phyloP scores from a whole-genome alignment of 768 basidiomycete species.

The Leucocoprinus leucothites region DNA sequence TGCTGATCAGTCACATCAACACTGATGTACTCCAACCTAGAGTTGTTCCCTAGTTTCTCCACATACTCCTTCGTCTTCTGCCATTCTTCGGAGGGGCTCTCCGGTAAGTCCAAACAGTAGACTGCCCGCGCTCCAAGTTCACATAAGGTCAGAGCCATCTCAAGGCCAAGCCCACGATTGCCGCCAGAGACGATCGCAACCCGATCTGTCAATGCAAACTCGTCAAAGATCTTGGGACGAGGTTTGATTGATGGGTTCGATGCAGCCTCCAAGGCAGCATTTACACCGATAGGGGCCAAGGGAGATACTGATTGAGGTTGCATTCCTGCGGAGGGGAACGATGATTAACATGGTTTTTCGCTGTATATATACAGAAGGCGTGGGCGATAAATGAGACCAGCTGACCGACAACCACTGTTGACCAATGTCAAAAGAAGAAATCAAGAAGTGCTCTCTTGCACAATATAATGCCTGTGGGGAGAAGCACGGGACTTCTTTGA shows the following conservation, averaged over 20 bases:
- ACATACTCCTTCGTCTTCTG: conserved; percentile 50
- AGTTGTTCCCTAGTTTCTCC: conserved; percentile 37
- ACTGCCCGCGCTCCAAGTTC: conserved; percentile 71
- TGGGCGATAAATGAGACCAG: conserved; percentile 11
- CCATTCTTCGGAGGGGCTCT: conserved; percentile 57
- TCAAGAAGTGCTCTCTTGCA: neutral
- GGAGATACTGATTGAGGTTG: conserved; percentile 44
- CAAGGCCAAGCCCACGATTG: conserved; percentile 74
- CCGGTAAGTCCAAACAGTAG: conserved; percentile 67
- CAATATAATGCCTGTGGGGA: neutral
- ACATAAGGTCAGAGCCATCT: conserved; percentile 72
- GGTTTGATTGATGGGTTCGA: conserved; percentile 30
- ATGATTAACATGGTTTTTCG: neutral
- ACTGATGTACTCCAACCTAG: conserved; percentile 55
- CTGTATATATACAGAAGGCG: neutral
- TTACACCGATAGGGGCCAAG: conserved; percentile 60
- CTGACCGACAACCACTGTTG: conserved; percentile 4
- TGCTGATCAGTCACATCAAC: conserved; percentile 67
- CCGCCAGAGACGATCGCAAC: conserved; percentile 64
- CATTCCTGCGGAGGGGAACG: neutral
- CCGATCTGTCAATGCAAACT: conserved; percentile 54
- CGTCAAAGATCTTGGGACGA: conserved; percentile 53
- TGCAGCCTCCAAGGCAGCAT: conserved; percentile 48
- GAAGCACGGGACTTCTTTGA: neutral
- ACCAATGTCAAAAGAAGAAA: neutral